Conservation (phyloP, 768 basidiomycete species). For the Lactarius sp. region DNA sequence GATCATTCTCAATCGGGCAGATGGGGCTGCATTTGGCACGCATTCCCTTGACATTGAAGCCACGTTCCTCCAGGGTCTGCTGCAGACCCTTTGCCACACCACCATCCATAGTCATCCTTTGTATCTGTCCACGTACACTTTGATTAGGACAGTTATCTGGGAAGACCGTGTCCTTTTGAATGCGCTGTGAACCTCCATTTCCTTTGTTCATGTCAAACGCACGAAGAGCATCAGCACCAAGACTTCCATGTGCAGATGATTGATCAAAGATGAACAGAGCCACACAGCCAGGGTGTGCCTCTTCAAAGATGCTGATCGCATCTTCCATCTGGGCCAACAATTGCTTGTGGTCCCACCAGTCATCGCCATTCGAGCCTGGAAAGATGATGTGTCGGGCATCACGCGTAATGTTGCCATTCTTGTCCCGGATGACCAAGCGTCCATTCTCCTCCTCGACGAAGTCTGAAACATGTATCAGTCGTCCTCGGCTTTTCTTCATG, state of each 20-base stretch:
- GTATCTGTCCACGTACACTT: background rate
- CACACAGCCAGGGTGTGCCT: background rate
- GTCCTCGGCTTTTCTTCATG: background rate
- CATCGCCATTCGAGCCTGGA: background rate
- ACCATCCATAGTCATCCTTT: background rate
- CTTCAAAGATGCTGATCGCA: background rate
- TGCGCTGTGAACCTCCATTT: background rate
- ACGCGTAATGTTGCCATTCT: background rate
- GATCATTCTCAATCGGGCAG: background rate
- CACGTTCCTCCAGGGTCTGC: background rate
- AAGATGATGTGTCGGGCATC: slow-evolving; percentile 1
- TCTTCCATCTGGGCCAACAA: background rate
- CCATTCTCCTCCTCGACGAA: background rate
- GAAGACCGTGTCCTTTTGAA: background rate
- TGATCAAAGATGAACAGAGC: background rate
- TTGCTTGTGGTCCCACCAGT: background rate
- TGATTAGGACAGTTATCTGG: background rate
- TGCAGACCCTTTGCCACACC: background rate
- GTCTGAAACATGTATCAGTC: background rate
- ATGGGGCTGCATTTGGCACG: background rate
- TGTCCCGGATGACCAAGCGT: background rate
- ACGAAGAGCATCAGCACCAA: background rate
- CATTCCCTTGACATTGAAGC: background rate
- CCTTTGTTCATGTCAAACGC: background rate
- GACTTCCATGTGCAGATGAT: background rate